Percentiles rank a stretch among this genome's conserved stretches.
Conservation (phyloP, 2,329 filamentous ascomycete species). For the Biscogniauxia sp. region DNA sequence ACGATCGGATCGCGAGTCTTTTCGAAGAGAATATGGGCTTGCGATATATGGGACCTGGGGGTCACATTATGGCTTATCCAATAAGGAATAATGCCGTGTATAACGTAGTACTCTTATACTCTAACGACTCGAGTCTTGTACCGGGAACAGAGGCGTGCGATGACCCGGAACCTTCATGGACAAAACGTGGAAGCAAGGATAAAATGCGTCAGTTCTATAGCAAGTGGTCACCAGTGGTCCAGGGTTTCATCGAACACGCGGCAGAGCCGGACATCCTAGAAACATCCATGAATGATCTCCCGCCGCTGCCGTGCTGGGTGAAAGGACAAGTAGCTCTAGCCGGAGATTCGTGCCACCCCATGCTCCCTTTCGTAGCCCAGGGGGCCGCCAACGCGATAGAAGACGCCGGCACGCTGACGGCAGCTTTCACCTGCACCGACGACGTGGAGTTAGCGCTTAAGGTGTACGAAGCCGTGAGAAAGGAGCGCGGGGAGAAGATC, state of each 20-base stretch:
- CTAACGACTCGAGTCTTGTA: constrained; percentile 55
- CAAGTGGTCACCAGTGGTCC: constrained; percentile 55
- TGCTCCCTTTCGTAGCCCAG: constrained; percentile 62
- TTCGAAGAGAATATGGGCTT: constrained; percentile 56
- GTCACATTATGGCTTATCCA: constrained; percentile 67
- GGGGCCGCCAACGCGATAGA: constrained; percentile 65
- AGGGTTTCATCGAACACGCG: constrained; percentile 5
- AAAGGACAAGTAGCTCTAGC: constrained; percentile 13
- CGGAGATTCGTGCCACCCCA: constrained; percentile 31
- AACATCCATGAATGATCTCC: constrained; percentile 63
- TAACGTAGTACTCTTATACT: constrained; percentile 63
- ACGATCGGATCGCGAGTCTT: constrained; percentile 52
- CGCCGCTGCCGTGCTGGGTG: constrained; percentile 61
- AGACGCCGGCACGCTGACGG: constrained; percentile 36
- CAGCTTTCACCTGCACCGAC: constrained; percentile 24
- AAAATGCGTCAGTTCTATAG: constrained; percentile 59
- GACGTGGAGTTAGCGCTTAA: constrained; percentile 17
- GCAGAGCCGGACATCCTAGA: constrained; percentile 53
- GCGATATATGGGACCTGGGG: constrained; percentile 64
- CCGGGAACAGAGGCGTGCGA: not conserved
- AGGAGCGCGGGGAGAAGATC: constrained; percentile 19
- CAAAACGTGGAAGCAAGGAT: constrained; percentile 58
- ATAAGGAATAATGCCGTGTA: constrained; percentile 63
- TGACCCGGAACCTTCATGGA: constrained; percentile 54
- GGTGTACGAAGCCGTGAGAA: constrained; percentile 22